Conservation (phyloP, 768 basidiomycete species). For the Calocera cornea region DNA sequence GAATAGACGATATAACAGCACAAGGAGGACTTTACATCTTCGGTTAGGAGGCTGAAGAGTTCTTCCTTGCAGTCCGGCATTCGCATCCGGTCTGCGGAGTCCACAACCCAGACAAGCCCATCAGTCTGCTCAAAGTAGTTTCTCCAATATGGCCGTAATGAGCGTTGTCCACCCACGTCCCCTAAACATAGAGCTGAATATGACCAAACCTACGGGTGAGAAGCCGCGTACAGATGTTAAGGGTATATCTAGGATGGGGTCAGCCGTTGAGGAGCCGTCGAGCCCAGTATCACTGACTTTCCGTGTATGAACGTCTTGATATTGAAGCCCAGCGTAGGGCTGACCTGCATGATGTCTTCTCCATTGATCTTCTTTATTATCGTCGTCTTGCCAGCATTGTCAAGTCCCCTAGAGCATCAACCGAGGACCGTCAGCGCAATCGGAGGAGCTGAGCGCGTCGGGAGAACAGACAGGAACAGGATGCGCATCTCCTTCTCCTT, state of each 20-base stretch:
- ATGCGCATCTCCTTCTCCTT: constrained; percentile 96
- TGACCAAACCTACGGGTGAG: not conserved
- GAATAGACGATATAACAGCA: not conserved
- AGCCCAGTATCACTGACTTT: constrained; percentile 43
- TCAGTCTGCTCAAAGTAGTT: constrained; percentile 99
- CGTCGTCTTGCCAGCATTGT: constrained; percentile 98
- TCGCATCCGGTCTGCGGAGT: constrained; percentile 81
- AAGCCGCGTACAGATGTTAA: constrained; percentile 57
- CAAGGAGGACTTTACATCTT: constrained; percentile 60
- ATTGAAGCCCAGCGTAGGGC: constrained; percentile 95
- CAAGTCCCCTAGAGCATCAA: constrained; percentile 56
- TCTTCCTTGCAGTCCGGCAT: constrained; percentile 84
- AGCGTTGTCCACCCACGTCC: constrained; percentile 96
- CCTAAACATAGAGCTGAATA: constrained; percentile 35
- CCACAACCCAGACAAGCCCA: constrained; percentile 96
- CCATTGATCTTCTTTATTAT: constrained; percentile 89
- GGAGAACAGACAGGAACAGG: constrained; percentile 61
- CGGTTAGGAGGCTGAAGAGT: constrained; percentile 68
- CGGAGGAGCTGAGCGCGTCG: constrained; percentile 6
- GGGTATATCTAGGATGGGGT: constrained; percentile 39
- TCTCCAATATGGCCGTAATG: constrained; percentile 92
- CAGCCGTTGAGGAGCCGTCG: constrained; percentile 15
- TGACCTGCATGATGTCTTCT: constrained; percentile 77
- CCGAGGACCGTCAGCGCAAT: not conserved
- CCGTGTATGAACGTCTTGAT: constrained; percentile 92